phyloP scores from a whole-genome alignment of 495 filamentous ascomycete genomes.

The Bacidia gigantensis region DNA sequence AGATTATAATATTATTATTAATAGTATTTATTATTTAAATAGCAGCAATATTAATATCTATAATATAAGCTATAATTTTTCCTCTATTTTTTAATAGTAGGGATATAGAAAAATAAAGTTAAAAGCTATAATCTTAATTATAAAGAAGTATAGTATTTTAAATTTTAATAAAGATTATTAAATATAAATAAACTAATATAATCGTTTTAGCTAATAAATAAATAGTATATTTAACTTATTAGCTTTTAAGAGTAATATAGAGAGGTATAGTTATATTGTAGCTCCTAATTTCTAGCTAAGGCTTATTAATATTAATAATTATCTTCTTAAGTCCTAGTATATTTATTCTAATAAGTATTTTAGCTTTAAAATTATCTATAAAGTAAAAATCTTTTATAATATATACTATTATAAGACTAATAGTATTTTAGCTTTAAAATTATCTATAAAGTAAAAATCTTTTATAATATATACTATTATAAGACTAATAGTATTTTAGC shows the following conservation, averaged over 20 bases:
- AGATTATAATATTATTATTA: not conserved
- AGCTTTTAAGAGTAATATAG: not conserved
- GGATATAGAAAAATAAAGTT: not conserved
- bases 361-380: too few species aligned
- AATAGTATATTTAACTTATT: not conserved
- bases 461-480: not conserved
- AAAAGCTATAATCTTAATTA: conserved; percentile 2
- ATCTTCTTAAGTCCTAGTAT: not conserved
- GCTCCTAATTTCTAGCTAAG: not conserved
- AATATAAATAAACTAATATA: not conserved
- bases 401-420: too few species aligned
- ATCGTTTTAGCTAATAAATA: not conserved
- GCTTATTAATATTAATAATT: not conserved
- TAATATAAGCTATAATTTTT: not conserved
- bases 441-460: conserved; percentile 3
- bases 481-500: too few species aligned
- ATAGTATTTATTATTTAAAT: not conserved
- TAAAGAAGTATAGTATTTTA: not conserved
- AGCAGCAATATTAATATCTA: not conserved
- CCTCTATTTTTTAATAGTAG: not conserved
- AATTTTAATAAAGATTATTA: not conserved
- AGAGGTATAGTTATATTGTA: not conserved
- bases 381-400: too few species aligned
- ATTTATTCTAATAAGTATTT: not conserved
- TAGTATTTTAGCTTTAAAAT: not conserved